Evolutionary conservation across 495 filamentous ascomycete genomes (phyloP).

Genomic region (Lasiosphaeriaceae sp.): DNA sequence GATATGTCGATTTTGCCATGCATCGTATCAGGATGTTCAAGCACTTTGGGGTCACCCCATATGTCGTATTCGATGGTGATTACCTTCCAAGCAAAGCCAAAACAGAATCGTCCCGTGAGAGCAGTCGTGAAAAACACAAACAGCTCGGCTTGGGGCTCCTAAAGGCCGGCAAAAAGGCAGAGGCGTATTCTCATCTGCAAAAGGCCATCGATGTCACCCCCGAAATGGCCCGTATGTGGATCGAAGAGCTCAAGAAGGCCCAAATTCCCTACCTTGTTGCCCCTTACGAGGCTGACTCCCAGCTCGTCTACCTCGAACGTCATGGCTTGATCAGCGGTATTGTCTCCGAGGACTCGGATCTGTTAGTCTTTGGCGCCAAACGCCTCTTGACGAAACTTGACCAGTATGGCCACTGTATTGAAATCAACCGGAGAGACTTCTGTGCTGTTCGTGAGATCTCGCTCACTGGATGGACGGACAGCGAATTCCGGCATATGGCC

Average conservation of each 20-base stretch:
- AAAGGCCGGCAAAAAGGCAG: slow-evolving; percentile 69
- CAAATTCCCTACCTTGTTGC: slow-evolving; percentile 87
- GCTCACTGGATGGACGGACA: slow-evolving; percentile 86
- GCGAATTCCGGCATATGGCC: slow-evolving; percentile 89
- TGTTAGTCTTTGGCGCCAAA: slow-evolving; percentile 91
- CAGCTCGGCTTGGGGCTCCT: slow-evolving; percentile 73
- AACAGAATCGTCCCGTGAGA: slow-evolving; percentile 73
- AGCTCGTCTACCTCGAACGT: slow-evolving; percentile 88
- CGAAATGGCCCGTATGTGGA: slow-evolving; percentile 87
- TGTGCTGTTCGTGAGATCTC: slow-evolving; percentile 82
- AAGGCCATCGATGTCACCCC: slow-evolving; percentile 97
- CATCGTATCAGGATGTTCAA: slow-evolving; percentile 87
- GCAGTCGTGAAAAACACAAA: slow-evolving; percentile 68
- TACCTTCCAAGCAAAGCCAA: slow-evolving; percentile 90
- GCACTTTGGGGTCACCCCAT: slow-evolving; percentile 88
- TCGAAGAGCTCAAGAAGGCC: slow-evolving; percentile 80
- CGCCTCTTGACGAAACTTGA: slow-evolving; percentile 90
- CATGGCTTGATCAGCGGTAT: slow-evolving; percentile 80
- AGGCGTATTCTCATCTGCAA: slow-evolving; percentile 83
- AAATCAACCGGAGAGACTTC: slow-evolving; percentile 85
- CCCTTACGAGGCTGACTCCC: slow-evolving; percentile 96
- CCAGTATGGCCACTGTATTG: slow-evolving; percentile 85
- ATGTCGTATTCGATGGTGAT: slow-evolving; percentile 94
- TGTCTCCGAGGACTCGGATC: slow-evolving; percentile 93
- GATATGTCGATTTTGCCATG: slow-evolving; percentile 90